These are phyloP conservation scores for Noccaea caerulescens DNA, from an alignment of 345 rosid genomes.

Conservation along the genomic window DNA sequence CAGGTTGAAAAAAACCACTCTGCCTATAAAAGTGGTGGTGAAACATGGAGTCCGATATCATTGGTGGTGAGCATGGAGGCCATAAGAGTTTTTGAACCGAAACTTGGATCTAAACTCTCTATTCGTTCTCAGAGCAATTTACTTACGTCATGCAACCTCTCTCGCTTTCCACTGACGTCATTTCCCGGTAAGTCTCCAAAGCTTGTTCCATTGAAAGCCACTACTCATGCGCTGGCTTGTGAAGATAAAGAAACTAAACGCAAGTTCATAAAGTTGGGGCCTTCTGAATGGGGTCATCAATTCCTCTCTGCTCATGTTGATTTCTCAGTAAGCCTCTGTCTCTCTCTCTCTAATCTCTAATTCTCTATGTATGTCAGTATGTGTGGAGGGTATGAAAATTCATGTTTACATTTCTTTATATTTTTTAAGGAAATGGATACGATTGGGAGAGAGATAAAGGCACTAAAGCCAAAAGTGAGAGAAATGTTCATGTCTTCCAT, in stretches of 20 bases:
- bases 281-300: slow-evolving; percentile 24
- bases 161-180: not conserved
- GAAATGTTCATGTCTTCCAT: slow-evolving; percentile 17
- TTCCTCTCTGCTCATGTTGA: not conserved
- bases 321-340: not conserved
- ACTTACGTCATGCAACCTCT: not conserved
- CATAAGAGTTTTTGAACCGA: not conserved
- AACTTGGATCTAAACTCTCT: not conserved
- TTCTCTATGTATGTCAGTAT: not conserved
- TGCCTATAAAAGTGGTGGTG: not conserved
- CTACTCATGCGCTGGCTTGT: not conserved
- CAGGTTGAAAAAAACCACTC: not conserved
- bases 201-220: not conserved
- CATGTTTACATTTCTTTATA: not conserved
- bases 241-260: not conserved
- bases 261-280: not conserved
- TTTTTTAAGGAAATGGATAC: not conserved
- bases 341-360: not conserved
- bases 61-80: not conserved
- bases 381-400: not conserved
- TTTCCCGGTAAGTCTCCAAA: not conserved
- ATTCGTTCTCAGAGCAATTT: not conserved
- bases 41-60: not conserved
- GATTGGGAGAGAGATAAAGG: slow-evolving; percentile 8
- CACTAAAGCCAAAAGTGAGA: not conserved